A percentile compares a stretch with the other conserved stretches of the same genome.
Conservation (phyloP, 2,329 filamentous ascomycete genomes). For the Trichoderma semiorbis region DNA sequence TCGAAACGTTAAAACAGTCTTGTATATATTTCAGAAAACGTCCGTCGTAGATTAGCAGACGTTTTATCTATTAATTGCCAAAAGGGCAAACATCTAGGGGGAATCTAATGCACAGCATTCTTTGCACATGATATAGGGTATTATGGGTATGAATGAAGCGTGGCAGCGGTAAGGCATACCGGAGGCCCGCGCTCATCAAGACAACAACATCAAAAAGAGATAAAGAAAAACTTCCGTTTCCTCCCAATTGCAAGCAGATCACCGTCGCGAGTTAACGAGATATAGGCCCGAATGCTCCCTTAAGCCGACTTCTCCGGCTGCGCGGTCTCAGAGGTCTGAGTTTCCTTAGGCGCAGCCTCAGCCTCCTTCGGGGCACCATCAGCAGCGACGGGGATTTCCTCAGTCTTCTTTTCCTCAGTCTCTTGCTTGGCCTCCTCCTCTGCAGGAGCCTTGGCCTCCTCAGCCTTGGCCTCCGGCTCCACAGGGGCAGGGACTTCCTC, state of each 20-base stretch:
- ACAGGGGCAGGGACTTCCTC: not conserved
- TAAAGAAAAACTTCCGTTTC: not conserved
- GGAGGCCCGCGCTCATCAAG: not conserved
- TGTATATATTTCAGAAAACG: not conserved
- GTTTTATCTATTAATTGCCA: not conserved
- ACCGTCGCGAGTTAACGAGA: not conserved
- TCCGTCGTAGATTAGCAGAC: not conserved
- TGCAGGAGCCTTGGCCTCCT: not conserved
- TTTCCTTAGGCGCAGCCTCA: constrained; percentile 1
- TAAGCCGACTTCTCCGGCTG: constrained; percentile 1
- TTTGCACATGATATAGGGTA: constrained; percentile 2
- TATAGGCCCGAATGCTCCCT: not conserved
- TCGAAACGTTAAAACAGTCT: not conserved
- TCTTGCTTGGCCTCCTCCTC: not conserved
- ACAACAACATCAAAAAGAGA: not conserved
- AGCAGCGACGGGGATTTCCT: not conserved
- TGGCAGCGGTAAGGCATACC: not conserved
- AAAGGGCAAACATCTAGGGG: not conserved
- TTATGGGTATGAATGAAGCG: not conserved
- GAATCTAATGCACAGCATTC: not conserved
- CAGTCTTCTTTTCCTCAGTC: not conserved
- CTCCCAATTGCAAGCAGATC: not conserved
- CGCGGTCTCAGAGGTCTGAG: constrained; percentile 8
- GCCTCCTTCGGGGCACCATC: not conserved
- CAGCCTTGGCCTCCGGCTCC: not conserved